A percentile compares a stretch with the other conserved stretches of the same genome.
Evolutionary conservation across 768 basidiomycete species (phyloP).

Genomic region (Panus rudis): DNA sequence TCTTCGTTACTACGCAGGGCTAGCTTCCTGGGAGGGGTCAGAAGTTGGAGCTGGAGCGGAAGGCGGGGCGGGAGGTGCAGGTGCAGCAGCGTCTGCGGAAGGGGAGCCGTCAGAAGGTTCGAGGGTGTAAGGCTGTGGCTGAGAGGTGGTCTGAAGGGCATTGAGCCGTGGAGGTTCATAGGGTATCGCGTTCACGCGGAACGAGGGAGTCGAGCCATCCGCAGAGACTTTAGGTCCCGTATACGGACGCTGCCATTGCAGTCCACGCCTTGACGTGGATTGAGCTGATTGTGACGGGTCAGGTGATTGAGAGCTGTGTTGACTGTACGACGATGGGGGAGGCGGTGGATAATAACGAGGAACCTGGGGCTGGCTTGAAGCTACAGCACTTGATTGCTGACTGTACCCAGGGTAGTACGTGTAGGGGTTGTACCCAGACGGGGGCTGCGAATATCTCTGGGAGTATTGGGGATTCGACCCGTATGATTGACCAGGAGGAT

Average conservation of each 20-base stretch:
- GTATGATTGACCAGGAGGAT: neutral
- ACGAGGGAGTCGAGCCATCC: no score
- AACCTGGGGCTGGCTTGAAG: neutral
- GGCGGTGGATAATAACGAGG: neutral
- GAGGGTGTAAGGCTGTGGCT: no score
- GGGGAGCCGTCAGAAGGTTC: no score
- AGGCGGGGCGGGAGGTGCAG: no score
- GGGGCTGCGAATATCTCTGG: neutral
- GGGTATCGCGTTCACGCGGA: no score
- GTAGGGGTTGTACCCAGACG: neutral
- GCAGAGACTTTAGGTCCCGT: slow-evolving; percentile 24
- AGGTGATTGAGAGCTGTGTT: neutral
- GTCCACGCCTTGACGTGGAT: slow-evolving; percentile 5
- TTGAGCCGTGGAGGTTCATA: no score
- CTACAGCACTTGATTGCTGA: neutral
- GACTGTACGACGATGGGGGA: neutral
- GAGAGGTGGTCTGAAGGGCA: no score
- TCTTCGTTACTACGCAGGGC: no score
- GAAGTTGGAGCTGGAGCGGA: no score
- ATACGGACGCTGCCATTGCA: slow-evolving; percentile 32
- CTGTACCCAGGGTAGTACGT: neutral
- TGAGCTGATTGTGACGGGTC: neutral
- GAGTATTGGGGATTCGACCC: neutral
- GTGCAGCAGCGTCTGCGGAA: no score
- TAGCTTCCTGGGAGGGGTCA: no score